Percentiles rank a stretch among this genome's conserved stretches.
Evolutionary conservation across 2,329 filamentous ascomycete species (phyloP).

Genomic region (Triangularia verruculosa): DNA sequence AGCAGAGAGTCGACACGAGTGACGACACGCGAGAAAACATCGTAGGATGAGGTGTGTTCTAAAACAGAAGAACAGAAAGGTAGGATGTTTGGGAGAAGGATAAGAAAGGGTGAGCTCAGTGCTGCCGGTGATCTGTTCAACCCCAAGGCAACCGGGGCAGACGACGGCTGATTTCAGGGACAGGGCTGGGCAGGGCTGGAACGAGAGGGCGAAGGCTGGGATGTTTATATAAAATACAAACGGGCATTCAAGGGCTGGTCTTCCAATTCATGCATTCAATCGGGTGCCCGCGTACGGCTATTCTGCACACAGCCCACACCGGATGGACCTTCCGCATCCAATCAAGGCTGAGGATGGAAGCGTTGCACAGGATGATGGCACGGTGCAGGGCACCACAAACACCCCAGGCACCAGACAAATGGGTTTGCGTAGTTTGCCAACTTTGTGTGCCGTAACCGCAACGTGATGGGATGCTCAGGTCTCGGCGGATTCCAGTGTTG

Average conservation of each 20-base stretch:
- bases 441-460: neutral
- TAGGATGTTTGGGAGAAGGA: neutral
- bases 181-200: neutral
- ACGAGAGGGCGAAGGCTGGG: neutral
- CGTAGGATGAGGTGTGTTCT: slow-evolving; percentile 2
- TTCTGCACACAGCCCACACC: slow-evolving; percentile 7
- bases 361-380: neutral
- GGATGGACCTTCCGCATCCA: neutral
- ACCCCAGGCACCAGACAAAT: neutral
- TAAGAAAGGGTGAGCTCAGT: neutral
- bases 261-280: neutral
- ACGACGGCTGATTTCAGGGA: neutral
- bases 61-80: neutral
- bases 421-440: no score
- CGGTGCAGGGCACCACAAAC: neutral
- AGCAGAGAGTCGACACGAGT: slow-evolving; percentile 36
- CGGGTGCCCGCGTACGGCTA: slow-evolving; percentile 5
- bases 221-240: slow-evolving; percentile 9
- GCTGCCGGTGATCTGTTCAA: neutral
- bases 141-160: neutral
- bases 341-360: neutral
- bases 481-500: neutral
- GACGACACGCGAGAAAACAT: slow-evolving; percentile 29
- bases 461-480: neutral
- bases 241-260: neutral